Evolutionary conservation across 768 basidiomycete species (phyloP).

Genomic region (Auricularia cornea): DNA sequence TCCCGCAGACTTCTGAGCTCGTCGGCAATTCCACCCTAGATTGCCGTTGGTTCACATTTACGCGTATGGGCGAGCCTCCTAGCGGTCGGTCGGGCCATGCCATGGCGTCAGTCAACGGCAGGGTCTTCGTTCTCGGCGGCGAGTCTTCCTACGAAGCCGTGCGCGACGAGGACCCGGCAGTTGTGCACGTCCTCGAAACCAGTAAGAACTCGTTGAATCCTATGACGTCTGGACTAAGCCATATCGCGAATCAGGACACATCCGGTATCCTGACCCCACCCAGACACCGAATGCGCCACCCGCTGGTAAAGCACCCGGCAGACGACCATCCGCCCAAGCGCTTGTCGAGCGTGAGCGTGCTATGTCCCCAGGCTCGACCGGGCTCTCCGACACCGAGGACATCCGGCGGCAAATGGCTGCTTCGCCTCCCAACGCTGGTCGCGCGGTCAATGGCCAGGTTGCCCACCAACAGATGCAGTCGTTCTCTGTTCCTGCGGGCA

Average conservation of each 20-base stretch:
- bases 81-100: constrained; percentile 91
- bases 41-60: constrained; percentile 99
- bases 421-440: constrained; percentile 3
- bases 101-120: constrained; percentile 88
- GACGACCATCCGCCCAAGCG: constrained; percentile 41
- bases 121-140: constrained; percentile 90
- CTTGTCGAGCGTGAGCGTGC: constrained; percentile 33
- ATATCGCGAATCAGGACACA: constrained; percentile 52
- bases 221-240: not conserved
- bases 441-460: not conserved
- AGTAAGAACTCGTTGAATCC: constrained; percentile 44
- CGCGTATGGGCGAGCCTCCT: constrained; percentile 97
- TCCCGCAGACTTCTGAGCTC: constrained; percentile 4
- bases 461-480: constrained; percentile 6
- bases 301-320: constrained; percentile 29
- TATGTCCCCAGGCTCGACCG: constrained; percentile 39
- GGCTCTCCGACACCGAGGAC: constrained; percentile 7
- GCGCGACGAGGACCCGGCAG: constrained; percentile 66
- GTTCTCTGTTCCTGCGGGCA: not conserved
- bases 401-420: constrained; percentile 3
- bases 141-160: constrained; percentile 66
- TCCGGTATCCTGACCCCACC: constrained; percentile 79
- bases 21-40: constrained; percentile 38
- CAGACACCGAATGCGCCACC: constrained; percentile 23
- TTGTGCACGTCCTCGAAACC: constrained; percentile 91